These are phyloP conservation scores for Lachnellula cervina DNA, from an alignment of 2,329 filamentous ascomycete species.

Conservation along the genomic window DNA sequence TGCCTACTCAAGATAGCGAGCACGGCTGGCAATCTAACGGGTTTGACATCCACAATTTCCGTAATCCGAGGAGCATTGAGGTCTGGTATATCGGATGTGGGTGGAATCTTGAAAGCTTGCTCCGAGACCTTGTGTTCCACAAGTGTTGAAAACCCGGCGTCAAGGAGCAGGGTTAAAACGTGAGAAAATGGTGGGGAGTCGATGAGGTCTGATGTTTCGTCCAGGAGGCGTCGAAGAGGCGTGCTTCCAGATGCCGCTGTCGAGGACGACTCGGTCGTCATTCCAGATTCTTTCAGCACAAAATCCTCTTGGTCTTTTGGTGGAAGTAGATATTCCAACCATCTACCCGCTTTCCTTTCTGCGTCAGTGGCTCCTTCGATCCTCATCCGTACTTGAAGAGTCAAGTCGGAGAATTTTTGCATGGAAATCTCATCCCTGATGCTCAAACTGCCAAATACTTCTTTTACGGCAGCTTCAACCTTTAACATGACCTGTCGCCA, in stretches of 20 bases:
- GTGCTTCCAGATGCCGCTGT: constrained; percentile 36
- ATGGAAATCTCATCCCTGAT: constrained; percentile 84
- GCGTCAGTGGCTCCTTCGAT: constrained; percentile 71
- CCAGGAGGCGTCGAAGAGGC: constrained; percentile 76
- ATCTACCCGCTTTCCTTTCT: constrained; percentile 54
- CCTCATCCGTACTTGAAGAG: constrained; percentile 75
- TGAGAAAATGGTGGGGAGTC: constrained; percentile 89
- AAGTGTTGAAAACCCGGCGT: constrained; percentile 79
- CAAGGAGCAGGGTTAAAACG: constrained; percentile 80
- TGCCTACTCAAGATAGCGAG: constrained; percentile 87
- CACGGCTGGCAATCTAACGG: constrained; percentile 77
- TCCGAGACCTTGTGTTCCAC: constrained; percentile 76
- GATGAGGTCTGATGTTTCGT: constrained; percentile 93
- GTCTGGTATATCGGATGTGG: constrained; percentile 26
- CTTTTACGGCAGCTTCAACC: constrained; percentile 79
- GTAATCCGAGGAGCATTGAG: constrained; percentile 35
- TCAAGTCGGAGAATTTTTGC: constrained; percentile 72
- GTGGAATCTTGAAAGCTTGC: constrained; percentile 67
- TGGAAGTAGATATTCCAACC: constrained; percentile 82
- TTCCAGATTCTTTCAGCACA: constrained; percentile 81
- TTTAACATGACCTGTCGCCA: constrained; percentile 78
- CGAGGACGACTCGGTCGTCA: constrained; percentile 48
- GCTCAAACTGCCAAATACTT: constrained; percentile 84
- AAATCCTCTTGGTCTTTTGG: constrained; percentile 72
- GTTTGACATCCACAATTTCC: constrained; percentile 47